Evolutionary conservation across 1,139 yeast species (phyloP).

Genomic region (Insectozyma bohioensis): DNA sequence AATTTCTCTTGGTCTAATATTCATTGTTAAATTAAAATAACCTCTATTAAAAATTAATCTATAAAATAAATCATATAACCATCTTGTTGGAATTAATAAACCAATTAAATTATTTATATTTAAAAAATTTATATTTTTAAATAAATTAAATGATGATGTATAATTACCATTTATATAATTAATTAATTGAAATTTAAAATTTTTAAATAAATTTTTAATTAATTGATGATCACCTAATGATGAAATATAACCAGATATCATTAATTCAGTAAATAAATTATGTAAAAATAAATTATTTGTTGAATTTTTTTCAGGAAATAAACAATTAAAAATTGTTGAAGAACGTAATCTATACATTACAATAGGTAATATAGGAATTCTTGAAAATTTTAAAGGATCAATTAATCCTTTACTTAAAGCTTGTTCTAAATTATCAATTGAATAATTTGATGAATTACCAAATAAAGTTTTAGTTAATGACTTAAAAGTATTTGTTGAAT

Average conservation of each 20-base stretch:
- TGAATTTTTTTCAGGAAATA: constrained; percentile 19
- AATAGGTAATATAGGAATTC: constrained; percentile 42
- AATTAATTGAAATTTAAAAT: constrained; percentile 7
- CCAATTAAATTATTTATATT: constrained; percentile 35
- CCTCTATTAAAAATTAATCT: constrained; percentile 43
- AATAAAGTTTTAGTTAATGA: constrained; percentile 20
- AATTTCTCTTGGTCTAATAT: constrained; percentile 35
- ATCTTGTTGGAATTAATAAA: constrained; percentile 35
- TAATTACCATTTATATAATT: constrained; percentile 4
- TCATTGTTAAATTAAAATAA: constrained; percentile 39
- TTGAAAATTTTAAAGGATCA: constrained; percentile 41
- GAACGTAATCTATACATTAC: constrained; percentile 40
- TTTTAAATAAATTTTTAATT: constrained; percentile 18
- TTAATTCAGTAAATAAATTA: constrained; percentile 33
- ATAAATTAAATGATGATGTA: constrained; percentile 12
- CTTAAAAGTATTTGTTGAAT: constrained; percentile 12
- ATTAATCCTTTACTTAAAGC: constrained; percentile 36
- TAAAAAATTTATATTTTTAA: constrained; percentile 30
- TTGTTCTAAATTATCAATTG: constrained; percentile 32
- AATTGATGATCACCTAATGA: constrained; percentile 41
- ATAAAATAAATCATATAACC: constrained; percentile 39
- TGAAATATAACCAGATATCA: constrained; percentile 38
- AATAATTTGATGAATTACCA: constrained; percentile 19
- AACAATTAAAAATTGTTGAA: constrained; percentile 33
- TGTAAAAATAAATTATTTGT: constrained; percentile 14